Percentiles rank a stretch among this genome's conserved stretches.
These are phyloP conservation scores for Paraurostyla sp. DNA, from an alignment of 73 alveolate genomes.

Conservation along the genomic window DNA sequence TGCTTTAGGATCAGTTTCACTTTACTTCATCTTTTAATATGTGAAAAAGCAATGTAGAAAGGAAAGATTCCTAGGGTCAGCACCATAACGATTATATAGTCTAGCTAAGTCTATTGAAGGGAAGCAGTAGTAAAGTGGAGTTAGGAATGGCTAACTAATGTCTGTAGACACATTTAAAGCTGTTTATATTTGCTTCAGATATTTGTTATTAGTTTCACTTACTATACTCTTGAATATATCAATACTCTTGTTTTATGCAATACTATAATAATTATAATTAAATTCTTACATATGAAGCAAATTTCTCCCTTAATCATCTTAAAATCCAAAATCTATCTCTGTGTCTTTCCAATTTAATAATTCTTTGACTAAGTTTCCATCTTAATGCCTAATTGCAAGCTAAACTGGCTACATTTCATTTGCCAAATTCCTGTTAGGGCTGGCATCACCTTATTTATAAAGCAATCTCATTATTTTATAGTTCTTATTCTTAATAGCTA, in stretches of 20 bases:
- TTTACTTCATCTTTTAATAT: neutral
- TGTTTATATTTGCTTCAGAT: neutral
- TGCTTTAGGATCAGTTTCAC: neutral
- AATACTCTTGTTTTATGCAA: slow-evolving; percentile 31
- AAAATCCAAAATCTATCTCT: neutral
- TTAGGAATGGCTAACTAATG: slow-evolving; percentile 19
- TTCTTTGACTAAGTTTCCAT: slow-evolving; percentile 23
- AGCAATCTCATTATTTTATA: slow-evolving; percentile 53
- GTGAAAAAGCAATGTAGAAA: slow-evolving; percentile 36
- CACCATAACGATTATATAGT: slow-evolving; percentile 49
- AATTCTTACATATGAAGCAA: slow-evolving; percentile 36
- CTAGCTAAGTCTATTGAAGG: slow-evolving; percentile 61
- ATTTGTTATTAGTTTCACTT: slow-evolving; percentile 56
- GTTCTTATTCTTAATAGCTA: slow-evolving; percentile 39
- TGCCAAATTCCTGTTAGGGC: slow-evolving; percentile 38
- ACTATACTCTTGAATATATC: slow-evolving; percentile 38
- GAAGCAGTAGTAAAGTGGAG: slow-evolving; percentile 66
- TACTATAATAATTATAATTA: neutral
- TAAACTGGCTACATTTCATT: slow-evolving; percentile 39
- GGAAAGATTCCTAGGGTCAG: slow-evolving; percentile 52
- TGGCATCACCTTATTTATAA: slow-evolving; percentile 52
- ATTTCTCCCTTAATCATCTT: slow-evolving; percentile 43
- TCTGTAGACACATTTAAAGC: slow-evolving; percentile 27
- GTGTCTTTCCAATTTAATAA: slow-evolving; percentile 22
- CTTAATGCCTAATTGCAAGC: slow-evolving; percentile 15